Base-by-base conservation (phyloP, 163 green algal genomes). In the Volvox carteri region DNA sequence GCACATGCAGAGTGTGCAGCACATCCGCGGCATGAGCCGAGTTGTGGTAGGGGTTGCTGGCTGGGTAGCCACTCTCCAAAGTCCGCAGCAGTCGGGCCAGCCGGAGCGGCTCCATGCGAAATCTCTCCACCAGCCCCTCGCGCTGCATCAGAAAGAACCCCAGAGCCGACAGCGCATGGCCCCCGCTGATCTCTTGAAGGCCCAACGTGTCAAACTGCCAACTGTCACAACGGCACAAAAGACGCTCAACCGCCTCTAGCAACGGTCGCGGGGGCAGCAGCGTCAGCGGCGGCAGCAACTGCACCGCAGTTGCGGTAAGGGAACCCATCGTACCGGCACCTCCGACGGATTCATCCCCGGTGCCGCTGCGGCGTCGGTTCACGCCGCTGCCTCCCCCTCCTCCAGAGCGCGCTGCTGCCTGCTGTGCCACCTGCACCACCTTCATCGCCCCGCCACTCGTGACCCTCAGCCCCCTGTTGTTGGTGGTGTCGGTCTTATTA, bases 1-100 rank as follows among this genome's bases (percentile, higher is more conserved):
- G 46, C 37, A 78, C 80, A 42, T 87, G 86, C 77, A 91, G 16
- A 1, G 65, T 78, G 8, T 56, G 68, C 11, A 91, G 87, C 52
- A 91, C 87, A 46, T 91, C 87, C 28, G 86, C 86, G 37, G 86
- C 86, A 30, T 84, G 75, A 14, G 50, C 33, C 30, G 77, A 41
- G 77, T 85, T 85, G 77, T 85, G 77, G 77, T 85, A 85, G 33
- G 77, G 77, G 54, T 85, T 85, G 77, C 23, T 30, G 39, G 7
- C 23, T 37, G 7, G 52, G 54, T 85, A 85, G 77, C 77, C 77
- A 28, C 52, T 42, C 77, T 85, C 77, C 0, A 85, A 0, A 19
- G 33, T 23, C 18, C 77, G 77, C 8, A 85, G 77, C 52, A 85
- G 33, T 52, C 77, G 72, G 77, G 77, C 77, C 37, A 85, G 54